A percentile compares a stretch with the other conserved stretches of the same genome.
phyloP scores from a whole-genome alignment of 192 early-diverging fungal species.

The Jimgerdemannia flammicorona region DNA sequence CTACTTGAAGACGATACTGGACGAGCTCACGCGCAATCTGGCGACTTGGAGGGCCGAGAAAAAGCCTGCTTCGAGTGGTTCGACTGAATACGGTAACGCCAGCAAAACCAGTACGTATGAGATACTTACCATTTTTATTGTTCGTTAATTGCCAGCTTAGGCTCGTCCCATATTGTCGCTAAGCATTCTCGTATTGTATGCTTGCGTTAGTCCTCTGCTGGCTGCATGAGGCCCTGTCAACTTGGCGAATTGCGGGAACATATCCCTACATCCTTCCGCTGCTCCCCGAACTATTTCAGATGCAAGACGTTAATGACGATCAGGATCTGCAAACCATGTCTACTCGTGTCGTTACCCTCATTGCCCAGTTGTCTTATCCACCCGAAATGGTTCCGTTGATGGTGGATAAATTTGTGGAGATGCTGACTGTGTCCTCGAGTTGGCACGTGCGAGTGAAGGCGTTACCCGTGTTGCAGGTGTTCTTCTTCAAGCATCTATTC shows the following conservation, averaged over 20 bases:
- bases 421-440: slow-evolving; percentile 43
- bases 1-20: not conserved
- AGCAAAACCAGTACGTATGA: slow-evolving; percentile 62
- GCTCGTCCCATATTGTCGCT: not conserved
- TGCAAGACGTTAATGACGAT: slow-evolving; percentile 72
- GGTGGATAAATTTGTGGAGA: slow-evolving; percentile 52
- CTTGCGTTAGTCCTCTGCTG: slow-evolving; percentile 56
- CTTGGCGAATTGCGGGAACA: slow-evolving; percentile 48
- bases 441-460: slow-evolving; percentile 84
- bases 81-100: slow-evolving; percentile 67
- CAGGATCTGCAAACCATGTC: slow-evolving; percentile 65
- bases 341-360: slow-evolving; percentile 41
- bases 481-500: slow-evolving; percentile 84
- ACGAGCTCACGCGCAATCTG: not conserved
- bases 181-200: not conserved
- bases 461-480: slow-evolving; percentile 80
- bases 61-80: slow-evolving; percentile 13
- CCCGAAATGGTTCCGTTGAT: slow-evolving; percentile 40
- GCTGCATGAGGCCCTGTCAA: slow-evolving; percentile 53
- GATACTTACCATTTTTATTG: not conserved
- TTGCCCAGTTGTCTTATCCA: slow-evolving; percentile 51
- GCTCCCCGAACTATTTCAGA: slow-evolving; percentile 56
- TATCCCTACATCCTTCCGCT: slow-evolving; percentile 52
- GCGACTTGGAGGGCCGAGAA: slow-evolving; percentile 10
- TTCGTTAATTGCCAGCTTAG: not conserved